Base-by-base conservation (phyloP, 164 flowering plant species). In the Annona squamosa region DNA sequence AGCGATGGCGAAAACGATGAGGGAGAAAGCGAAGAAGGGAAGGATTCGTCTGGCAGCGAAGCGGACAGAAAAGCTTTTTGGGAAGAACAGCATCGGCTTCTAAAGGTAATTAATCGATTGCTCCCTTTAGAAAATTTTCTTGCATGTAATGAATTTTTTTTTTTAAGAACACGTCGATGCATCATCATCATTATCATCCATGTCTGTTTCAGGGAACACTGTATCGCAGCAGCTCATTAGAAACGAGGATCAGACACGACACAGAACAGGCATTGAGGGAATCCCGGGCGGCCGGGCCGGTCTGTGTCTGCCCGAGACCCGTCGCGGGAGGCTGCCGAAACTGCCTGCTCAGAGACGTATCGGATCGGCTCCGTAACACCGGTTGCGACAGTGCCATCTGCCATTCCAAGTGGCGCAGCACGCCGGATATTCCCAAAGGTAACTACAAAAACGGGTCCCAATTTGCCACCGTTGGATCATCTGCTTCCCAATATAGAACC, bases 351-450 rank as follows among this genome's bases (percentile, higher is more conserved):
- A 75, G 78, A 63, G 85, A 81, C 70, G 73, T 93, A 2, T 82
- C 86, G 4, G 71, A 73, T 17, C 84, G 85, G 19, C 87, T 95
- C 10, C 81, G 76, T 4, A 78, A 74, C 42, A 82, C 82, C 3
- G 98, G 97, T 1, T 87, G 77, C 71, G 72, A 91, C 63, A 77
- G 85, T 71, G 85, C 86, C 48, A 75, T 91, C 70, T 91, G 94
- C 86, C 85, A 83, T 68, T 87, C 99, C 44, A 95, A 93, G 70
- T 95, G 99, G 98, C 86, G 82, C 68, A 87, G 85, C 75, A 81
- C 91, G 1, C 82, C 86, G 0, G 87, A 86, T 13, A 87, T 89
- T 56, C 91, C 93, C 17, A 73, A 97, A 78, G 98, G 98, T 90
- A 83, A 12, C 9, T 26, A 26, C 37, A 52, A 9, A 52, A 52